Evolutionary conservation across 495 filamentous ascomycete species (phyloP).

Genomic region (Immersiella caudata): DNA sequence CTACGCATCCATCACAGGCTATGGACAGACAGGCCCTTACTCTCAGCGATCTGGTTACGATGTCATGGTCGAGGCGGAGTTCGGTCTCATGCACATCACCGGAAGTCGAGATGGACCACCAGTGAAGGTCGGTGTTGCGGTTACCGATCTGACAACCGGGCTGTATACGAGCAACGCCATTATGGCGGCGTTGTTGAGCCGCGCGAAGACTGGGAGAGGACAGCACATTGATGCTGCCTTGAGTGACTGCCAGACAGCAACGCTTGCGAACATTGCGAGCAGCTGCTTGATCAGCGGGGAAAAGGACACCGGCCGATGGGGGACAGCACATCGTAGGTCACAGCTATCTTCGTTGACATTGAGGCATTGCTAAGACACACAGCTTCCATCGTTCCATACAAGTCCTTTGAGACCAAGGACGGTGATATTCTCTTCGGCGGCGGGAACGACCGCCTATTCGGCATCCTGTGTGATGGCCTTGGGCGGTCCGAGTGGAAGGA

Average conservation of each 20-base stretch:
- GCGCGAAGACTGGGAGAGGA: slow-evolving; percentile 60
- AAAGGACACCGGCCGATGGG: slow-evolving; percentile 87
- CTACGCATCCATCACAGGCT: slow-evolving; percentile 66
- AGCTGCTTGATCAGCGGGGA: slow-evolving; percentile 88
- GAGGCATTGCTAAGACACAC: slow-evolving; percentile 24
- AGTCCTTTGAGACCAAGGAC: slow-evolving; percentile 88
- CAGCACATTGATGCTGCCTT: slow-evolving; percentile 92
- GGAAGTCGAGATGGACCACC: slow-evolving; percentile 84
- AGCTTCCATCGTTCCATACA: slow-evolving; percentile 96
- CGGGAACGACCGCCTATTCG: slow-evolving; percentile 90
- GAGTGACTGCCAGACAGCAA: slow-evolving; percentile 93
- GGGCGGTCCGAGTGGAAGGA: slow-evolving; percentile 78
- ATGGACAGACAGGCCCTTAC: slow-evolving; percentile 92
- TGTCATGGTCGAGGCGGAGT: slow-evolving; percentile 98
- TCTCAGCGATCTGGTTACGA: slow-evolving; percentile 90
- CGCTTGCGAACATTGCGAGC: slow-evolving; percentile 88
- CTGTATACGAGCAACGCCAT: slow-evolving; percentile 97
- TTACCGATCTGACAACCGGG: slow-evolving; percentile 94
- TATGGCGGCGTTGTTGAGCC: slow-evolving; percentile 85
- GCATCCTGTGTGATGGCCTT: slow-evolving; percentile 78
- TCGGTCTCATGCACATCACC: slow-evolving; percentile 98
- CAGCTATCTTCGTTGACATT: neutral
- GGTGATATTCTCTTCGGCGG: slow-evolving; percentile 91
- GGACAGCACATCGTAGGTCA: slow-evolving; percentile 89
- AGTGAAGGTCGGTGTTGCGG: slow-evolving; percentile 95